Evolutionary conservation across 495 filamentous ascomycete species (phyloP).

Genomic region (Aspergillus funiculosus): DNA sequence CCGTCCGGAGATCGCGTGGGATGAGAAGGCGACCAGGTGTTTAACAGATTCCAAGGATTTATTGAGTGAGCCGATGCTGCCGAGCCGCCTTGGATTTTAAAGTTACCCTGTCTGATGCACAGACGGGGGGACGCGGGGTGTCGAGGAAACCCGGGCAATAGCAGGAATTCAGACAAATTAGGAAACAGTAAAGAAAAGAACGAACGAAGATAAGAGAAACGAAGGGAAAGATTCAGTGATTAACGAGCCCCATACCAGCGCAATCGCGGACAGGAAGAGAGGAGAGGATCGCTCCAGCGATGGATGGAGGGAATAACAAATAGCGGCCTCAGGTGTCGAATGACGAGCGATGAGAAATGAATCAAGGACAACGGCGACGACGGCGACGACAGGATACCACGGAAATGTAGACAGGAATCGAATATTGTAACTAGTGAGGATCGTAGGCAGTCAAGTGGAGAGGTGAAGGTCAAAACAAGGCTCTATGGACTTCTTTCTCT

Average conservation of each 20-base stretch:
- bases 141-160: slow-evolving; percentile 21
- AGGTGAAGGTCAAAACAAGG: slow-evolving; percentile 6
- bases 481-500: too few species aligned
- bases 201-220: slow-evolving; percentile 5
- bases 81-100: slow-evolving; percentile 26
- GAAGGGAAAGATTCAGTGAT: slow-evolving; percentile 6
- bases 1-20: neutral
- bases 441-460: slow-evolving; percentile 28
- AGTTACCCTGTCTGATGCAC: slow-evolving; percentile 35
- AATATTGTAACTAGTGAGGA: slow-evolving; percentile 5
- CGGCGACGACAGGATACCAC: neutral
- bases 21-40: slow-evolving; percentile 5
- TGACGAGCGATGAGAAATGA: neutral
- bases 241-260: slow-evolving; percentile 14
- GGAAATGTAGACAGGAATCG: too few species aligned
- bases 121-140: slow-evolving; percentile 29
- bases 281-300: too few species aligned
- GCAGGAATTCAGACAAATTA: too few species aligned
- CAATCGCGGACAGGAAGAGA: too few species aligned
- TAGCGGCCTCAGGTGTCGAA: slow-evolving; percentile 6
- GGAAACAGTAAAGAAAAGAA: too few species aligned
- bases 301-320: neutral
- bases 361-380: neutral
- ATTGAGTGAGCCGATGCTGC: slow-evolving; percentile 29
- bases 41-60: slow-evolving; percentile 14